Evolutionary conservation across 202 grass and related monocot genomes (phyloP), one percentile per base, ranked within the genome.

Genomic region (Eragrostis tef): DNA sequence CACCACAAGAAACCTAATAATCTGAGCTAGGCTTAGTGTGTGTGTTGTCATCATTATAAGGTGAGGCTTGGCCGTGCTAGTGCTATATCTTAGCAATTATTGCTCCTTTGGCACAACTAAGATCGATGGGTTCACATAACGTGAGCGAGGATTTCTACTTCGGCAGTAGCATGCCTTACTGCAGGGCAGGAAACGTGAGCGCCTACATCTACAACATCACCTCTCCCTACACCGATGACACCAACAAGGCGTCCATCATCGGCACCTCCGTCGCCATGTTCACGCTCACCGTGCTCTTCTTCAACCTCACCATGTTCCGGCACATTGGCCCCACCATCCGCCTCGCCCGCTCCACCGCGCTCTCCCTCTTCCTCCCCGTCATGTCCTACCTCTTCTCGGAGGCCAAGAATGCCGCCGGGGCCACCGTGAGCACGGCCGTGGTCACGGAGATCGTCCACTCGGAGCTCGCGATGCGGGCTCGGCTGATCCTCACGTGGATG

Each of bases 331-430:
- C 56, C 41, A 45, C 9, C 22, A 56, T 36, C n/a, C 73, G 42
- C 16, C 16, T 64, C 16, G 0, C 47, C 58, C 75, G 62, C 24
- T 13, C 57, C 74, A 1, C 4, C 4, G 21, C 42, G 0, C 22
- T 63, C 15, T 1, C 74, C 14, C 74, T 77, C 57, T 77, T 77
- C 74, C 74, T 63, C 42, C 75, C 75, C 16, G 44, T 78, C 43
- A 64, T 50, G 48, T 50, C 48, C 4, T 50, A 50, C 48, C 48
- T 50, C 48, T 50, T 50, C 48, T 50, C 13, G 13, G 48, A 50
- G 48, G 48, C 48, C 48, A 13, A 50, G 48, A 9, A 9, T 15
- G 34, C 34, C 34, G 34, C 34, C 2, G 0, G n/a, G 17, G 44
- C 41, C 0, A 1, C 15, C 44, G 9, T 46, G 44, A 46, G 44